Conservation (phyloP, 352 stramenopile genomes). For the Phytophthora uliginosa region DNA sequence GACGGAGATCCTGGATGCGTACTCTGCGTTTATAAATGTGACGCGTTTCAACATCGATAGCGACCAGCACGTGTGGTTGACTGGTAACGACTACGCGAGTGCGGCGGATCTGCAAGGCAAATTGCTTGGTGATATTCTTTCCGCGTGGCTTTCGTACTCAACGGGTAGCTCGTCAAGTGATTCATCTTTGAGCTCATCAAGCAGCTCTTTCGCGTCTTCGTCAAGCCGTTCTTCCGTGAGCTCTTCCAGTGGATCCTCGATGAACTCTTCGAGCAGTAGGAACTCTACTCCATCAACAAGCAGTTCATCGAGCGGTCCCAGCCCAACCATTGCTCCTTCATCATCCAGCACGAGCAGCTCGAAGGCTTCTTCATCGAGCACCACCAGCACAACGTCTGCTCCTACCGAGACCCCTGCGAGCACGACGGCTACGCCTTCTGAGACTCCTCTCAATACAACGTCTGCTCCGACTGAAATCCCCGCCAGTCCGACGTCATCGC, state of each 20-base stretch:
- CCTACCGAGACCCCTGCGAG: not conserved
- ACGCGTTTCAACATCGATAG: slow-evolving; percentile 29
- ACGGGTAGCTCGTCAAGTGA: not conserved
- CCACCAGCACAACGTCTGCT: not conserved
- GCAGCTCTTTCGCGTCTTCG: not conserved
- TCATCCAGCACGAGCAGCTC: slow-evolving; percentile 4
- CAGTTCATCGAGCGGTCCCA: not conserved
- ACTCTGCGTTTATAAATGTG: slow-evolving; percentile 26
- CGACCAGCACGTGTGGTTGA: slow-evolving; percentile 31
- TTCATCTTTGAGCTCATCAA: not conserved
- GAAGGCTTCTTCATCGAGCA: not conserved
- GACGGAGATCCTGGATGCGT: slow-evolving; percentile 40
- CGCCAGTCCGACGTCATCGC: not conserved
- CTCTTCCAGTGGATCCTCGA: not conserved
- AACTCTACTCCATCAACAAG: not conserved
- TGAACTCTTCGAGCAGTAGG: not conserved
- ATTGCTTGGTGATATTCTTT: slow-evolving; percentile 13
- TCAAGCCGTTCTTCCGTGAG: not conserved
- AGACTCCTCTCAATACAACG: not conserved
- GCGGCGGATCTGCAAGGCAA: slow-evolving; percentile 3
- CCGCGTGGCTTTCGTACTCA: slow-evolving; percentile 6
- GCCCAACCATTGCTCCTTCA: not conserved
- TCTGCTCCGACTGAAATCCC: not conserved
- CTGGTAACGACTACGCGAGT: slow-evolving; percentile 11
- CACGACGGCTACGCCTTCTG: not conserved